Evolutionary conservation across 2,329 filamentous ascomycete genomes (phyloP), one percentile per base, ranked within the genome.

Genomic region (Monosporascus sp.): DNA sequence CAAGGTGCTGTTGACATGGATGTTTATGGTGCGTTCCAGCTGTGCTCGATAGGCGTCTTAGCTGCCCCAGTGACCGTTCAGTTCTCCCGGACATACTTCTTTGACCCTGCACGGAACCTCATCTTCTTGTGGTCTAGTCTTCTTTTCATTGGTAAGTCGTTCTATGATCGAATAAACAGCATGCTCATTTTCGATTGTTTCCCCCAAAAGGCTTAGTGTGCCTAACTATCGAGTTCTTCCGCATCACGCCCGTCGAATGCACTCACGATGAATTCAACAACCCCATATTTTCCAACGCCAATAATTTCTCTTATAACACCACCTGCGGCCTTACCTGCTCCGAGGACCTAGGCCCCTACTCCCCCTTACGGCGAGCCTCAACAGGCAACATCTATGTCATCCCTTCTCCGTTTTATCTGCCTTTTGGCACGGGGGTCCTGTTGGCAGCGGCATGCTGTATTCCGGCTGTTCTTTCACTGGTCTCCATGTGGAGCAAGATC

Each of bases 91-190:
- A 88, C 84, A 0, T 88, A 88, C 62, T 87, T 86, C 63, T 74
- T 82, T 50, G 77, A 80, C 22, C 81, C 80, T 0, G 84, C 83
- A 2, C 74, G 84, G 37, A 86, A 87, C 56, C 78, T 80, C 45
- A 86, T 88, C 51, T 88, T 87, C 58, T 37, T 85, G 0, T 88
- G 85, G 84, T 83, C 82, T 0, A 73, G 75, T 4, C 69, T 88
- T 2, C 68, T 87, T 27, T 72, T 88, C 14, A 76, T 80, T 24
- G 84, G 82, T 79, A 54, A 67, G 75, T 54, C 46, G 15, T 17
- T 5, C 24, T 44, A 9, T 44, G 41, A 52, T 24, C n/a, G 39
- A 43, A 43, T 18, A 9, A 20, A 6, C n/a, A 8, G 47, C 18
- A 17, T 24, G 17, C 35, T 22, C 7, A 7, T 27, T 25, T 11